These are phyloP conservation scores for Colletotrichum tanaceti DNA, from an alignment of 2,329 filamentous ascomycete genomes.

Conservation along the genomic window DNA sequence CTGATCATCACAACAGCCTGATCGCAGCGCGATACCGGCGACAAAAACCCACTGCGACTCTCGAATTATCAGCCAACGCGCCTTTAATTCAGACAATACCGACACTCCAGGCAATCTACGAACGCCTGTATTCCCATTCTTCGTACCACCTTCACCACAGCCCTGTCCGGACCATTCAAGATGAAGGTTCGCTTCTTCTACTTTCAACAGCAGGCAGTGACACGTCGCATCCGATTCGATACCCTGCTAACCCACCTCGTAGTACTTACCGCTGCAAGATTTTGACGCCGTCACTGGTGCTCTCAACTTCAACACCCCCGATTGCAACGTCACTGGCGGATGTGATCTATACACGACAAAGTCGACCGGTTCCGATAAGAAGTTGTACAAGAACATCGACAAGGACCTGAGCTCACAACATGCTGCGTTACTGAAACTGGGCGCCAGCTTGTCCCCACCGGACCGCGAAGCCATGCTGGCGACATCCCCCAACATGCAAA, in stretches of 20 bases:
- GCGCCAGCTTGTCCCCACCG: conserved; percentile 87
- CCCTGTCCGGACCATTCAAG: conserved; percentile 33
- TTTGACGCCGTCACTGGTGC: conserved; percentile 93
- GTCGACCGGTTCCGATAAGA: conserved; percentile 94
- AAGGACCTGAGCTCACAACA: conserved; percentile 91
- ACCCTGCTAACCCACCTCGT: conserved; percentile 33
- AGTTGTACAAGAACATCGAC: conserved; percentile 95
- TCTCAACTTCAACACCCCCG: conserved; percentile 94
- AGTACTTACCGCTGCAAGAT: conserved; percentile 93
- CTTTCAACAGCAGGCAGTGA: conserved; percentile 24
- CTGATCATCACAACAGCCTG: conserved; percentile 33
- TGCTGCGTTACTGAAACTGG: conserved; percentile 85
- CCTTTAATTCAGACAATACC: background rate
- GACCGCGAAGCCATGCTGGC: conserved; percentile 77
- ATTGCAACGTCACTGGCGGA: conserved; percentile 90
- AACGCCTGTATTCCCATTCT: conserved; percentile 21
- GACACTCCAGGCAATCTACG: conserved; percentile 8
- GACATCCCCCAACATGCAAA: conserved; percentile 68
- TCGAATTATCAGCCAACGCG: conserved; percentile 9
- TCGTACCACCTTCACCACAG: conserved; percentile 26
- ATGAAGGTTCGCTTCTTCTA: conserved; percentile 42
- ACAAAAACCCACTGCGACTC: conserved; percentile 27
- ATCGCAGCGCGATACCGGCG: conserved; percentile 36
- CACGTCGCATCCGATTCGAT: conserved; percentile 22
- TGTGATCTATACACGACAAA: conserved; percentile 99